Percentiles rank a stretch among this genome's conserved stretches.
phyloP scores from a whole-genome alignment of 2,329 filamentous ascomycete species.

The Pseudopyricularia javanii region DNA sequence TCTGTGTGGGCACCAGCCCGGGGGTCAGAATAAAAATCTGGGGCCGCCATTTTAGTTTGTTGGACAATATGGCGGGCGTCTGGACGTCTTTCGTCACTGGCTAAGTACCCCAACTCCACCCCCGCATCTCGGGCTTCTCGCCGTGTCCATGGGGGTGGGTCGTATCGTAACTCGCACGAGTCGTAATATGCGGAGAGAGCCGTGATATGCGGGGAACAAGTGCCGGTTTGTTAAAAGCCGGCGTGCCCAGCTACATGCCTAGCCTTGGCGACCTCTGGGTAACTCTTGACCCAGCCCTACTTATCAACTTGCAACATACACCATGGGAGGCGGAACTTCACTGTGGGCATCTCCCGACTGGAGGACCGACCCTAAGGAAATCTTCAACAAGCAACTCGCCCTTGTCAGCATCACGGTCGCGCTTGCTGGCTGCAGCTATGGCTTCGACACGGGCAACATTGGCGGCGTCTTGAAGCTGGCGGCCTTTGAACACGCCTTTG shows the following conservation, averaged over 20 bases:
- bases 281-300: not conserved
- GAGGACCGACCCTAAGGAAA: slow-evolving; percentile 20
- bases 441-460: slow-evolving; percentile 26
- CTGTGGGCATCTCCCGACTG: slow-evolving; percentile 23
- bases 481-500: slow-evolving; percentile 21
- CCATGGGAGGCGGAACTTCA: slow-evolving; percentile 24
- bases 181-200: too few relatives aligned
- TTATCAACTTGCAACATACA: not conserved
- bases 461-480: slow-evolving; percentile 22
- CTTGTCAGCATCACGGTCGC: slow-evolving; percentile 19
- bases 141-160: too few relatives aligned
- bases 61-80: too few relatives aligned
- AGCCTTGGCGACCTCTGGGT: not conserved
- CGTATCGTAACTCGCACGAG: too few relatives aligned
- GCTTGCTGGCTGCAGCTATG: slow-evolving; percentile 24
- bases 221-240: too few relatives aligned
- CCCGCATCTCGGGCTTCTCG: not conserved
- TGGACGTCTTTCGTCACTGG: too few relatives aligned
- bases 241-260: too few relatives aligned
- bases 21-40: not conserved
- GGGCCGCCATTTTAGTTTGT: not conserved
- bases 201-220: too few relatives aligned
- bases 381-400: slow-evolving; percentile 21
- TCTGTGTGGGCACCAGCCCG: not conserved
- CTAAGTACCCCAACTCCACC: too few relatives aligned